phyloP scores from a whole-genome alignment of 495 filamentous ascomycete genomes.

The Podospora fimiseda region DNA sequence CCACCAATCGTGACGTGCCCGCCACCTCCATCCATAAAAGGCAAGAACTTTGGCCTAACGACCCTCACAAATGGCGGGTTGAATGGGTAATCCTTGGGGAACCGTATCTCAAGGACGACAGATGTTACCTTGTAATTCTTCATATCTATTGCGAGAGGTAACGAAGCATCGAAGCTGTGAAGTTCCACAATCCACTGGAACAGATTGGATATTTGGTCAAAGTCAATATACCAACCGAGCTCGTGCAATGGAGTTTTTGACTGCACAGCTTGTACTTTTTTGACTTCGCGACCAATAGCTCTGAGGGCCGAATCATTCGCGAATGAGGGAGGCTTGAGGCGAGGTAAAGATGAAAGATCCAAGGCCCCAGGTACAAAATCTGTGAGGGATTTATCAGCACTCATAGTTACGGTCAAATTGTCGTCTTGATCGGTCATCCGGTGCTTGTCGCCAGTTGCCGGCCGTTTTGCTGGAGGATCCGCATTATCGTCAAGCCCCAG shows the following conservation, averaged over 20 bases:
- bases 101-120: conserved; percentile 76
- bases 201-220: conserved; percentile 51
- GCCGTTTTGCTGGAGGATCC: not conserved
- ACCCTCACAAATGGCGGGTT: conserved; percentile 81
- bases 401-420: too few relatives aligned
- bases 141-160: conserved; percentile 75
- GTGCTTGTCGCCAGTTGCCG: not conserved
- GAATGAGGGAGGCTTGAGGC: conserved; percentile 59
- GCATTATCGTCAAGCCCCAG: not conserved
- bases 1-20: conserved; percentile 87
- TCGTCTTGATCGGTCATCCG: not conserved
- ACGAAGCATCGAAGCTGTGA: conserved; percentile 65
- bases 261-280: conserved; percentile 54
- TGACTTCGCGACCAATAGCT: conserved; percentile 57
- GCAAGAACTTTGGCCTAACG: conserved; percentile 71
- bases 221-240: conserved; percentile 81
- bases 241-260: conserved; percentile 54
- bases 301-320: conserved; percentile 59
- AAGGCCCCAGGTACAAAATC: conserved; percentile 64
- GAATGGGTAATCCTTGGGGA: conserved; percentile 66
- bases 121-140: conserved; percentile 52
- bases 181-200: conserved; percentile 94
- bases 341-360: conserved; percentile 46
- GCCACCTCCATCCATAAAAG: conserved; percentile 66
- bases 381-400: conserved; percentile 28